Base-by-base conservation (phyloP, 345 rosid genomes). In the Excoecaria agallocha region DNA sequence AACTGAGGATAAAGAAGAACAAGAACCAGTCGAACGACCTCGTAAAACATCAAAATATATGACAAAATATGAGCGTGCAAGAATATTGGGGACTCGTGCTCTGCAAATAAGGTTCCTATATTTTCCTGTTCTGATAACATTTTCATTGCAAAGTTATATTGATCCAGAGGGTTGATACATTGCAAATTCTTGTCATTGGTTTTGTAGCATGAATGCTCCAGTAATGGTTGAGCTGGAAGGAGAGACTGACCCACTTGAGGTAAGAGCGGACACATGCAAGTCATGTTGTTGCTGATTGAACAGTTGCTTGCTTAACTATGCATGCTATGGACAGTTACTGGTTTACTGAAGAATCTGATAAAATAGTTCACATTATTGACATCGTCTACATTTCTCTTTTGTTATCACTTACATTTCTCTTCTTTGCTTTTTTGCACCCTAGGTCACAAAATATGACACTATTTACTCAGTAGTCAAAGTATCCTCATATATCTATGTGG, bases 161-260 rank as follows among this genome's bases (percentile, higher is more conserved):
- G 55, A 49, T 58, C 45, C 6, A 24, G 5, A 52, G 57, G 57
- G 35, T 69, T 70, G 30, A 45, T 43, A 24, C 0, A 19, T 13
- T 17, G 8, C 15, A 8, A 50, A 20, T 70, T 65, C 66, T 70
- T 4, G 60, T 66, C 71, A 79, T 59, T 67, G 37, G 25, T 38
- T 70, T 79, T 73, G 76, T 90, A 89, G 95, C 81, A 87, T 94
- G 97, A 92, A 92, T 87, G 97, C 97, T 57, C 98, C 98, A 19
- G 91, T 92, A 13, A 94, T 91, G 95, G 98, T 92, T 43, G 88
- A 89, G 88, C 80, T 94, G 78, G 95, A 94, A 82, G 94, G 96
- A 0, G 97, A 92, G 80, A 90, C 92, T 30, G 97, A 92, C 58
- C 95, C 97, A 5, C 92, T 92, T 11, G 97, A 90, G 96, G 92